A percentile compares a stretch with the other conserved stretches of the same genome.
Conservation (phyloP, 1,139 yeast species). For the Meyerozyma sp. region DNA sequence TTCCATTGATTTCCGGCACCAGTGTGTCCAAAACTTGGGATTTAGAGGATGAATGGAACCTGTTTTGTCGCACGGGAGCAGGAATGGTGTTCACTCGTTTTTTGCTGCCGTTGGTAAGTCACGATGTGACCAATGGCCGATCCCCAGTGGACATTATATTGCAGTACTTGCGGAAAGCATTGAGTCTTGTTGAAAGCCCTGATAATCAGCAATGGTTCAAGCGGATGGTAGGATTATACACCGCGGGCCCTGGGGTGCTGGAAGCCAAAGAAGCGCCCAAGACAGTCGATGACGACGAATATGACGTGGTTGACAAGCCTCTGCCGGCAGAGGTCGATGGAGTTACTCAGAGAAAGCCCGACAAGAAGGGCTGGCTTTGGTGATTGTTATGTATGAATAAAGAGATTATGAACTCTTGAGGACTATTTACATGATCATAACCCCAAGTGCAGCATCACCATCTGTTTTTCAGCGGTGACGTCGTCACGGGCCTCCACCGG, state of each 20-base stretch:
- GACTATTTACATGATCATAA: constrained; percentile 8
- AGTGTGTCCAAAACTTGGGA: constrained; percentile 5
- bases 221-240: neutral
- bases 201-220: neutral
- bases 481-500: constrained; percentile 35
- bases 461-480: constrained; percentile 24
- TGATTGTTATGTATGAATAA: constrained; percentile 7
- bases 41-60: constrained; percentile 14
- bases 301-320: constrained; percentile 41
- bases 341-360: constrained; percentile 8
- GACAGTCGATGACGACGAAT: constrained; percentile 22
- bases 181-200: neutral
- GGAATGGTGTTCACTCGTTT: constrained; percentile 31
- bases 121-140: neutral
- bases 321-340: constrained; percentile 12
- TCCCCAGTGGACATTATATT: neutral
- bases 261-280: neutral
- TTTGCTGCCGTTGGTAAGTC: constrained; percentile 7
- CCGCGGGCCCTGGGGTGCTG: neutral
- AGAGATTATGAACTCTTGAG: neutral
- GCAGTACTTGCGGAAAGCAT: constrained; percentile 5
- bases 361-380: constrained; percentile 29
- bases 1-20: constrained; percentile 28
- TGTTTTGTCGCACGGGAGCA: constrained; percentile 24
- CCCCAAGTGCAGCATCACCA: constrained; percentile 23